phyloP scores from a whole-genome alignment of 2,329 filamentous ascomycete species.

The Ambrosiella xylebori region DNA sequence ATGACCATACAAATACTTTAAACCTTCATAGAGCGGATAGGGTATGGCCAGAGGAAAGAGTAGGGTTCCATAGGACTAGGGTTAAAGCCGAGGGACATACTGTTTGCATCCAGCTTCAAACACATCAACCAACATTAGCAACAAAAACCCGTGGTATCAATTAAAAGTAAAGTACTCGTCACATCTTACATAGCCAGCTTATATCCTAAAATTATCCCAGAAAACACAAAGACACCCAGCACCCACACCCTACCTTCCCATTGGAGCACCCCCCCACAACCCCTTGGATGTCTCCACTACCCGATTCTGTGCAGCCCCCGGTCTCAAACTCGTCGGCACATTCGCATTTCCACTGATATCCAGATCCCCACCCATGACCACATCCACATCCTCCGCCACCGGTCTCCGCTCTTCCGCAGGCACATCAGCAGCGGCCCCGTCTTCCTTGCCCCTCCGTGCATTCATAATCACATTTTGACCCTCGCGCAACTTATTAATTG shows the following conservation, averaged over 20 bases:
- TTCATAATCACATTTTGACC: conserved; percentile 45
- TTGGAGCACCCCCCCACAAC: conserved; percentile 32
- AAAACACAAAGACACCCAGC: background rate
- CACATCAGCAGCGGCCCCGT: background rate
- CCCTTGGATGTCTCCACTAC: conserved; percentile 48
- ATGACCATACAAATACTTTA: too few relatives aligned
- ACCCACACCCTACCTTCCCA: background rate
- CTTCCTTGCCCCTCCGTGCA: conserved; percentile 20
- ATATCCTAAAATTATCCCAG: background rate
- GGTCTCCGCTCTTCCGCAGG: conserved; percentile 4
- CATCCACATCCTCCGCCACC: conserved; percentile 11
- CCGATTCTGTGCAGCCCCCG: conserved; percentile 36
- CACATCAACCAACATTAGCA: too few relatives aligned
- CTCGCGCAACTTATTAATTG: conserved; percentile 54
- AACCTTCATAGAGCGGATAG: too few relatives aligned
- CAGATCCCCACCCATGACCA: conserved; percentile 11
- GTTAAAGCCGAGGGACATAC: too few relatives aligned
- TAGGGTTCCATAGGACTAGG: too few relatives aligned
- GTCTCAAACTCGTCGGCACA: conserved; percentile 35
- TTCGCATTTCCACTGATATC: conserved; percentile 10
- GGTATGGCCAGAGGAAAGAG: too few relatives aligned
- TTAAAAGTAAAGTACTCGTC: background rate
- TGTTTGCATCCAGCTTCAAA: too few relatives aligned
- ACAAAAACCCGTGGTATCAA: too few relatives aligned
- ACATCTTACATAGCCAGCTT: background rate